Base-by-base conservation (phyloP, 116 monocot genomes). In the Dioscorea cayenensis region DNA sequence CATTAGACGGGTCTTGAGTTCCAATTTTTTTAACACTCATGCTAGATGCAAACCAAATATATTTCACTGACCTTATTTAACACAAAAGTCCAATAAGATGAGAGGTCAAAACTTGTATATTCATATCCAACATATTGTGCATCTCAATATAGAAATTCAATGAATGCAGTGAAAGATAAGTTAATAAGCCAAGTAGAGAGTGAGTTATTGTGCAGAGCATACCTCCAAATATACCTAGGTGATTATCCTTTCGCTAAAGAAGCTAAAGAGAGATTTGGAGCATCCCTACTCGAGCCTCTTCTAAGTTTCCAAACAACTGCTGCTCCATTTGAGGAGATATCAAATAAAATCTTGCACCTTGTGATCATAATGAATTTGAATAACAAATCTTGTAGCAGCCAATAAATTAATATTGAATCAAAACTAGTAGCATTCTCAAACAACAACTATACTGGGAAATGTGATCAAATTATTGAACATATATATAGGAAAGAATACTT, bases 161-260 rank as follows among this genome's bases (percentile, higher is more conserved):
- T 63, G 16, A 36, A 20, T 77, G 79, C 80, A 87, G 89, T 86
- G 52, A 90, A 87, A 66, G 90, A 75, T 60, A 84, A 86, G 72
- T 0, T 81, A 17, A 60, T 90, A 27, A 86, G 84, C 79, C 63
- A 36, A 4, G 86, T 86, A 67, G 69, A 84, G 74, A 90, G 84
- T 14, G 79, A 90, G 52, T 67, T 84, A 25, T 76, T 90, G 10
- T 86, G 90, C 81, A 83, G 90, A 63, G 81, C 86, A 25, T 90
- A 82, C 79, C 77, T 86, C 21, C 62, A 90, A 69, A 66, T 90
- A 79, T 86, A 90, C 64, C 19, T 90, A 62, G 89, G 90, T 8
- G 90, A 90, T 62, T 83, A 86, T 49, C 65, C 86, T 14, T 83
- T 86, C 16, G 86, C 86, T 62, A 86, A 81, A 61, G 80, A 86